Percentiles rank a stretch among this genome's conserved stretches.
These are phyloP conservation scores for Parastagonospora nodorum DNA, from an alignment of 2,329 filamentous ascomycete species.

Conservation along the genomic window DNA sequence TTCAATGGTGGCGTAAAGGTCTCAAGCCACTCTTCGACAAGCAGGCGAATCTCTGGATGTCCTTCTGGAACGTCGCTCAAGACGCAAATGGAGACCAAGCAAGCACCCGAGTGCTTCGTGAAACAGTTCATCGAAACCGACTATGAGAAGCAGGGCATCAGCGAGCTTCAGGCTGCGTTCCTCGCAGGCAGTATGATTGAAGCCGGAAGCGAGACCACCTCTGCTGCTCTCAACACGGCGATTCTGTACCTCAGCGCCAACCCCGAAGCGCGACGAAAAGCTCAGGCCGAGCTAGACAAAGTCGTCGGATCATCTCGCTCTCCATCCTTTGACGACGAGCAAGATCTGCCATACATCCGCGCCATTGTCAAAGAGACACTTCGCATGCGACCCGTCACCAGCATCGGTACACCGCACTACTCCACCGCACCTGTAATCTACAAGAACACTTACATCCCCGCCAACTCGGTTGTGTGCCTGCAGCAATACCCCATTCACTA, in stretches of 20 bases:
- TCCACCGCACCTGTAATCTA: slow-evolving; percentile 46
- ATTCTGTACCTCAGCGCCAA: slow-evolving; percentile 38
- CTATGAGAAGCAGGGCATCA: slow-evolving; percentile 47
- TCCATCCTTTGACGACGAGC: slow-evolving; percentile 52
- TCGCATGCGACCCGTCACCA: slow-evolving; percentile 42
- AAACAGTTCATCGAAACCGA: slow-evolving; percentile 40
- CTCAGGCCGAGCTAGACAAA: slow-evolving; percentile 27
- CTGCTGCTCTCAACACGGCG: slow-evolving; percentile 42
- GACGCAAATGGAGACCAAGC: slow-evolving; percentile 36
- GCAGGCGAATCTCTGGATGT: slow-evolving; percentile 42
- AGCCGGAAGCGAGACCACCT: slow-evolving; percentile 48
- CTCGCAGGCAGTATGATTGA: slow-evolving; percentile 46
- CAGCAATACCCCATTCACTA: slow-evolving; percentile 43
- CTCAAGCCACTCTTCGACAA: slow-evolving; percentile 36
- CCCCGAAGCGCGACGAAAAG: slow-evolving; percentile 21
- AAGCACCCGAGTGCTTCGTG: slow-evolving; percentile 44
- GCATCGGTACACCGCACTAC: slow-evolving; percentile 43
- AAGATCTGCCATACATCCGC: slow-evolving; percentile 46
- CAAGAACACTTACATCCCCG: slow-evolving; percentile 51
- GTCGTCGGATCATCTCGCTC: slow-evolving; percentile 21
- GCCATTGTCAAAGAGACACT: slow-evolving; percentile 53
- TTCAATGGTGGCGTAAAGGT: slow-evolving; percentile 40
- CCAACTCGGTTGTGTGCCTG: slow-evolving; percentile 42
- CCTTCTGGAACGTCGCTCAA: slow-evolving; percentile 34
- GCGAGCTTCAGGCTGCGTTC: slow-evolving; percentile 43